Evolutionary conservation across 495 filamentous ascomycete species (phyloP).

Genomic region (Aspergillus incahuasiensis): DNA sequence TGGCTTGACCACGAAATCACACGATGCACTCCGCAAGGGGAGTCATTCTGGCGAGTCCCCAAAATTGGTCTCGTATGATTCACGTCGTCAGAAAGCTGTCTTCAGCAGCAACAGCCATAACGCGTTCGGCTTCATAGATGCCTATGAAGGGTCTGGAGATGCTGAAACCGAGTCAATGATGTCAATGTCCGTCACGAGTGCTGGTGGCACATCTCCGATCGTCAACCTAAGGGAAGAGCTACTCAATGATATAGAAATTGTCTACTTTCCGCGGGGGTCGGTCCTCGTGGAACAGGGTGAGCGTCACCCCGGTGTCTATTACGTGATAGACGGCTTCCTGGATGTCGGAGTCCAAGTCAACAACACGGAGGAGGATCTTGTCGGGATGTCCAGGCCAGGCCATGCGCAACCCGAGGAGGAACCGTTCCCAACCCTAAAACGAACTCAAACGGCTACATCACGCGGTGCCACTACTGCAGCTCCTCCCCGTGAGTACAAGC

Average conservation of each 20-base stretch:
- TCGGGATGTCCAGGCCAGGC: conserved; percentile 30
- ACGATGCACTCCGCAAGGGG: conserved; percentile 56
- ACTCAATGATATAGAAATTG: conserved; percentile 91
- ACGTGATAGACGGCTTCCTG: conserved; percentile 94
- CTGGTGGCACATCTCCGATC: conserved; percentile 50
- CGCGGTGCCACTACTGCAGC: conserved; percentile 28
- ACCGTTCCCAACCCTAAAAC: conserved; percentile 44
- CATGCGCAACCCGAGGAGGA: conserved; percentile 36
- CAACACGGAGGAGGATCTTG: conserved; percentile 43
- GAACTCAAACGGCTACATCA: conserved; percentile 47
- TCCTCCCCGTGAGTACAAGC: conserved; percentile 37
- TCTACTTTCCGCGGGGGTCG: conserved; percentile 91
- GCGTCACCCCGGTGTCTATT: conserved; percentile 91
- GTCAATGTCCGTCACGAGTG: conserved; percentile 57
- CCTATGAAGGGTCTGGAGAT: conserved; percentile 75
- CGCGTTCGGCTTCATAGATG: conserved; percentile 93
- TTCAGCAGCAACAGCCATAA: conserved; percentile 83
- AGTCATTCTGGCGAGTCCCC: conserved; percentile 78
- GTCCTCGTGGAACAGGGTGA: conserved; percentile 97
- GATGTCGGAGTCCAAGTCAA: conserved; percentile 76
- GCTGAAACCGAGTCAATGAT: conserved; percentile 84
- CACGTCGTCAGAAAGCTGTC: conserved; percentile 74
- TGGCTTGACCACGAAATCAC: conserved; percentile 63
- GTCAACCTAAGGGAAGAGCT: conserved; percentile 64
- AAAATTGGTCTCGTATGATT: conserved; percentile 78